phyloP scores from a whole-genome alignment of 2,329 filamentous ascomycete species.

The Shiraia sp. region DNA sequence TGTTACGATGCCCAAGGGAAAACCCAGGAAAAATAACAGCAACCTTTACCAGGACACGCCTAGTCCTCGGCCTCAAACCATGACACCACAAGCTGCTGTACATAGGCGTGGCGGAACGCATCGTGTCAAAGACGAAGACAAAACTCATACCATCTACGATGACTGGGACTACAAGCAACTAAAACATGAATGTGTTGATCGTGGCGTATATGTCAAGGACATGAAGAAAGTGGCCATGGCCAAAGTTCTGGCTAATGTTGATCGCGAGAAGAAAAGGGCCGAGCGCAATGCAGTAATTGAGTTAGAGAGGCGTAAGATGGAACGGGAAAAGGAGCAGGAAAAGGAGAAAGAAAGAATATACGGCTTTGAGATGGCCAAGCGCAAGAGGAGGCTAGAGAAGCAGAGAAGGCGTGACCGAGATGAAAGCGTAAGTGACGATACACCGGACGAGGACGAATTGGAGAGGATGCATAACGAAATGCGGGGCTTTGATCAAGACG shows the following conservation, averaged over 20 bases:
- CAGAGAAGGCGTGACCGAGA: slow-evolving; percentile 9
- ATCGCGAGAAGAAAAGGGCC: slow-evolving; percentile 8
- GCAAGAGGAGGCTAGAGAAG: slow-evolving; percentile 11
- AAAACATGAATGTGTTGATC: slow-evolving; percentile 17
- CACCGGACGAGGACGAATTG: slow-evolving; percentile 7
- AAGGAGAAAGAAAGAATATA: slow-evolving; percentile 6
- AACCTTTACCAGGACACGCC: slow-evolving; percentile 2
- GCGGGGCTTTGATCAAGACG: slow-evolving; percentile 1
- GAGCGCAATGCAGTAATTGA: slow-evolving; percentile 15
- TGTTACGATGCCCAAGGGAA: slow-evolving; percentile 15
- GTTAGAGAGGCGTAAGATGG: slow-evolving; percentile 8
- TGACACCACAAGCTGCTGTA: slow-evolving; percentile 17
- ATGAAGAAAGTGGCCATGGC: slow-evolving; percentile 37
- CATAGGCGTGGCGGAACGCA: slow-evolving; percentile 38
- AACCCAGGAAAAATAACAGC: slow-evolving; percentile 10
- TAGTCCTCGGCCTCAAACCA: neutral
- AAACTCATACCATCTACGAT: slow-evolving; percentile 37
- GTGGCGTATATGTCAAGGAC: slow-evolving; percentile 30
- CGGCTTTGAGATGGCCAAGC: slow-evolving; percentile 8
- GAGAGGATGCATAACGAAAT: slow-evolving; percentile 2
- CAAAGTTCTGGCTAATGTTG: slow-evolving; percentile 23
- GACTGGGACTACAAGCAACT: slow-evolving; percentile 28
- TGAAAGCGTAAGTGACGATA: slow-evolving; percentile 22
- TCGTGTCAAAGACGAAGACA: slow-evolving; percentile 28
- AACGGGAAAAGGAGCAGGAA: slow-evolving; percentile 14